phyloP scores from a whole-genome alignment of 2,329 filamentous ascomycete genomes.

The Aspergillus sp. region DNA sequence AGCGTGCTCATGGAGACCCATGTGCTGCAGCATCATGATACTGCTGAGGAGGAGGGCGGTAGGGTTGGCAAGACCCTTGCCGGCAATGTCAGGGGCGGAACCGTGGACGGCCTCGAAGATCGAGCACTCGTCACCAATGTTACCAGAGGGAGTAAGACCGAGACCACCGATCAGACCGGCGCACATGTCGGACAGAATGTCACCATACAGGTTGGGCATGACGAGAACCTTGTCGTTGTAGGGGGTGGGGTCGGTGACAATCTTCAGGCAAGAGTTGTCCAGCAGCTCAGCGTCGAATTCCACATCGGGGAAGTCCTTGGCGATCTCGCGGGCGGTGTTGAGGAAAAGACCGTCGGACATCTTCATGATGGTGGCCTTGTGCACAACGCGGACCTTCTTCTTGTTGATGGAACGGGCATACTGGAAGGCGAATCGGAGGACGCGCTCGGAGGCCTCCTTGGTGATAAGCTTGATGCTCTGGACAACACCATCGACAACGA shows the following conservation, averaged over 20 bases:
- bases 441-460: constrained; percentile 87
- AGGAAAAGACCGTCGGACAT: constrained; percentile 99
- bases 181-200: constrained; percentile 99
- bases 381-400: constrained; percentile 94
- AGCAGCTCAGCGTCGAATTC: constrained; percentile 97
- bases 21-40: constrained; percentile 99
- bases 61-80: constrained; percentile 94
- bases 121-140: constrained; percentile 98
- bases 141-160: constrained; percentile 93
- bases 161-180: constrained; percentile 97
- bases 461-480: constrained; percentile 99
- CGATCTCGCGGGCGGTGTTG: constrained; percentile 75
- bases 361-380: constrained; percentile 99
- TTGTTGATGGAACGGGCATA: constrained; percentile 90
- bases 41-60: constrained; percentile 91
- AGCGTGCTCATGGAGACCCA: constrained; percentile 84
- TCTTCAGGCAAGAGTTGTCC: constrained; percentile 99
- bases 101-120: constrained; percentile 99
- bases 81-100: constrained; percentile 92
- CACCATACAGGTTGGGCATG: constrained; percentile 96
- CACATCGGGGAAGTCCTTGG: constrained; percentile 93
- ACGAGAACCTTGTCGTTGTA: constrained; percentile 99
- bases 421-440: constrained; percentile 97
- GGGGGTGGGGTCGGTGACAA: constrained; percentile 90
- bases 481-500: constrained; percentile 95